phyloP scores from a whole-genome alignment of 2,329 filamentous ascomycete species.

The Colletotrichum karsti region DNA sequence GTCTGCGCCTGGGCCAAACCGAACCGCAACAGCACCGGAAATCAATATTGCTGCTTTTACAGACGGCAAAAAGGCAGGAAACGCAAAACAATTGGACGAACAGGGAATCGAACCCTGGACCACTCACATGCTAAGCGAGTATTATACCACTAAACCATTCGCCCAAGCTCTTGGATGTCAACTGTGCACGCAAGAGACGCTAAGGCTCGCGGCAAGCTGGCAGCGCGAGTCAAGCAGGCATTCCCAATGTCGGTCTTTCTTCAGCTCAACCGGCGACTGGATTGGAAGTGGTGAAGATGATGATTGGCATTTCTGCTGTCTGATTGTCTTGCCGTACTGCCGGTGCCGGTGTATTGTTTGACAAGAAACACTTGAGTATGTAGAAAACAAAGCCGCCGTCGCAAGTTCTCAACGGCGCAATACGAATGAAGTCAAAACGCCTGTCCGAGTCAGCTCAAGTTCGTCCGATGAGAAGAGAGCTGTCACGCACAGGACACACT shows the following conservation, averaged over 20 bases:
- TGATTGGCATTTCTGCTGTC: too few relatives aligned
- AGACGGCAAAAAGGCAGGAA: not conserved
- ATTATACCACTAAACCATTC: constrained; percentile 25
- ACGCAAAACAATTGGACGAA: not conserved
- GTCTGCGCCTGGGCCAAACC: too few relatives aligned
- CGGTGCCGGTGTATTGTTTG: too few relatives aligned
- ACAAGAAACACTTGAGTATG: too few relatives aligned
- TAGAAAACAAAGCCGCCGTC: too few relatives aligned
- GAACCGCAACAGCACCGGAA: too few relatives aligned
- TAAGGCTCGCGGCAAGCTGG: not conserved
- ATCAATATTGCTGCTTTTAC: too few relatives aligned
- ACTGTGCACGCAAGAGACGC: not conserved
- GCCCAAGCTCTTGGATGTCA: not conserved
- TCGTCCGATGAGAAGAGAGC: not conserved
- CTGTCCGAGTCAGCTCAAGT: not conserved
- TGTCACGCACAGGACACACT: too few relatives aligned
- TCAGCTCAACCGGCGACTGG: too few relatives aligned
- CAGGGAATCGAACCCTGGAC: constrained; percentile 26
- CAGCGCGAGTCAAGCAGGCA: not conserved
- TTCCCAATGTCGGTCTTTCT: not conserved
- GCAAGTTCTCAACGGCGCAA: not conserved
- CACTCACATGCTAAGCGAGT: constrained; percentile 17
- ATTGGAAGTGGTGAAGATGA: too few relatives aligned
- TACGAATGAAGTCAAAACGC: not conserved
- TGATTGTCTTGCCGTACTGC: too few relatives aligned